A percentile compares a stretch with the other conserved stretches of the same genome.
Conservation (phyloP, 768 basidiomycete species). For the Lactarius sp. region DNA sequence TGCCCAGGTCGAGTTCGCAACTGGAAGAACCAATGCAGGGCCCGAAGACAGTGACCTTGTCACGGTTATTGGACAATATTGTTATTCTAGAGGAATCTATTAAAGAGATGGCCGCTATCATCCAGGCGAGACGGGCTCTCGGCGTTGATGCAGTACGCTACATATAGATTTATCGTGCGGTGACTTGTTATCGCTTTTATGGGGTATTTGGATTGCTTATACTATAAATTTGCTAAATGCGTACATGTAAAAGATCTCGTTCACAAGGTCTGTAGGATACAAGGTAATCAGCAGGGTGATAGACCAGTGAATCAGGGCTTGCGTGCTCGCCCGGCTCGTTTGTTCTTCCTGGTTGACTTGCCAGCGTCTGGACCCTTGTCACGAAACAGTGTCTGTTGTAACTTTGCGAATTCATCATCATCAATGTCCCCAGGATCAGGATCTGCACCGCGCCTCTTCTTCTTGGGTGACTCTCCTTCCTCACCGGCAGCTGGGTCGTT, state of each 20-base stretch:
- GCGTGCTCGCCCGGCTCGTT: constrained; percentile 14
- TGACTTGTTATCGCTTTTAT: neutral
- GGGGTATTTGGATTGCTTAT: constrained; percentile 5
- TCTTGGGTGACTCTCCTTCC: constrained; percentile 37
- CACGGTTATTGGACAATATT: constrained; percentile 85
- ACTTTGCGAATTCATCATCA: constrained; percentile 58
- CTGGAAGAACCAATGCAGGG: constrained; percentile 32
- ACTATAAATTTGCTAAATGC: constrained; percentile 6
- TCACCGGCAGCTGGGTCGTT: constrained; percentile 39
- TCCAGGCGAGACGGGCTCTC: constrained; percentile 75
- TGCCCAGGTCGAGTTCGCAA: constrained; percentile 26
- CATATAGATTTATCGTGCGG: constrained; percentile 38
- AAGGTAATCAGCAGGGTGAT: neutral
- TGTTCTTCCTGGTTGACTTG: constrained; percentile 18
- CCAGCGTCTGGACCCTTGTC: constrained; percentile 31
- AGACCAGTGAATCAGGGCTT: constrained; percentile 3
- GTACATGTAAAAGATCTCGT: constrained; percentile 8
- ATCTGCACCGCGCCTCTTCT: constrained; percentile 41
- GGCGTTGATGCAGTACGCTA: constrained; percentile 83
- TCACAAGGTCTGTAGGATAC: neutral
- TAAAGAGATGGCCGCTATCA: constrained; percentile 84
- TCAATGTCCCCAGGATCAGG: constrained; percentile 52
- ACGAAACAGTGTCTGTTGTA: constrained; percentile 54
- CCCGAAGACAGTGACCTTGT: constrained; percentile 58
- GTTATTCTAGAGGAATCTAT: constrained; percentile 93